Conservation (phyloP, 306 rosid genomes). For the Quercus parvula region DNA sequence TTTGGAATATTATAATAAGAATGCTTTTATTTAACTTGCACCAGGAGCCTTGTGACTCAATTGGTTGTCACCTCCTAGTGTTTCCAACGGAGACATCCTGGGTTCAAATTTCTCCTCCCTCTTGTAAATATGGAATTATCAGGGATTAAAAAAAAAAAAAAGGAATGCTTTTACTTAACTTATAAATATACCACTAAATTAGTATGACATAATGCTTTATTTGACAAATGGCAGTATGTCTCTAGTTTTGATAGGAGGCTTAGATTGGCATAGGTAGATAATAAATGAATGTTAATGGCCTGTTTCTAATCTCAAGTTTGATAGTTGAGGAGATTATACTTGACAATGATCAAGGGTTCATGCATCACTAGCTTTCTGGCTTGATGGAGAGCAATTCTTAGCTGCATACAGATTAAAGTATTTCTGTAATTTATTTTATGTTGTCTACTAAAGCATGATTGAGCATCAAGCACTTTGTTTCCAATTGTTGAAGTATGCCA, state of each 20-base stretch:
- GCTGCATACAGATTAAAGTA: not conserved
- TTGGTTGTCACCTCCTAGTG: no score
- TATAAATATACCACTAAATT: not conserved
- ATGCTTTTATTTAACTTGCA: not conserved
- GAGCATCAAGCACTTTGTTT: not conserved
- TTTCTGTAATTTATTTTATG: not conserved
- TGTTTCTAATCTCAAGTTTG: not conserved
- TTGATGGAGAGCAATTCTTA: slow-evolving; percentile 20
- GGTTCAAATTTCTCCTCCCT: no score
- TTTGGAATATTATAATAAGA: not conserved
- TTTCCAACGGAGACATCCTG: no score
- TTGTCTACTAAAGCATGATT: not conserved
- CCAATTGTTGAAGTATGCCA: not conserved
- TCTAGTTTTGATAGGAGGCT: not conserved
- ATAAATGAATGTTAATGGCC: not conserved
- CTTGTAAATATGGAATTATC: no score
- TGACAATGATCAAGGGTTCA: not conserved
- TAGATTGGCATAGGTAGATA: not conserved
- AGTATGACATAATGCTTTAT: not conserved
- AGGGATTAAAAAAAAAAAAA: no score
- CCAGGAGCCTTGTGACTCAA: no score
- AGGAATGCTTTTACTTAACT: not conserved
- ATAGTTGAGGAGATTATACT: not conserved
- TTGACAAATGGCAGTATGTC: not conserved
- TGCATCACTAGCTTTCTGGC: slow-evolving; percentile 3